A percentile compares a stretch with the other conserved stretches of the same genome.
phyloP scores from a whole-genome alignment of 176 grass and related monocot genomes.

The Musa acuminata region DNA sequence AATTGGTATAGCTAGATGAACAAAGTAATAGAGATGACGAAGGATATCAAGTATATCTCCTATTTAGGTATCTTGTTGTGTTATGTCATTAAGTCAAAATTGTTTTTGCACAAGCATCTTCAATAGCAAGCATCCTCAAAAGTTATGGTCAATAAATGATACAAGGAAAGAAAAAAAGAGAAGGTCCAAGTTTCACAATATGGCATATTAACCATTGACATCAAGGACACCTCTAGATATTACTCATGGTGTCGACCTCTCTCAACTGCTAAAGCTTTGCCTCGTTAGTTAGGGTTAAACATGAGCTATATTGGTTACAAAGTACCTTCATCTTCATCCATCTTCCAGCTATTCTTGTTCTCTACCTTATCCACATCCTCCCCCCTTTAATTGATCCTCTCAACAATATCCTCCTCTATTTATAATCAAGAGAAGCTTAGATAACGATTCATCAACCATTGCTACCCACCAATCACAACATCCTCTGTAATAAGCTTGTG shows the following conservation, averaged over 20 bases:
- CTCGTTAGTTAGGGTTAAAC: background rate
- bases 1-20: background rate
- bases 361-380: background rate
- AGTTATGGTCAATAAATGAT: background rate
- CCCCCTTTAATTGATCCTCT: background rate
- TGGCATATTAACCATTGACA: no score
- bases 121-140: background rate
- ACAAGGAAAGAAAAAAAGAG: background rate
- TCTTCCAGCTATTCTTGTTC: no score
- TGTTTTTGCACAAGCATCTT: background rate
- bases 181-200: background rate
- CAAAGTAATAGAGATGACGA: background rate
- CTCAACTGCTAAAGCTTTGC: background rate
- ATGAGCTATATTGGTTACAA: background rate
- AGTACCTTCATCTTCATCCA: background rate
- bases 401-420: background rate
- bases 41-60: no score
- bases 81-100: no score
- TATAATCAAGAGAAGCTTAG: background rate
- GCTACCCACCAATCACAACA: background rate
- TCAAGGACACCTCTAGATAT: no score
- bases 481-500: background rate
- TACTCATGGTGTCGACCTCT: no score
- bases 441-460: background rate
- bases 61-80: no score